phyloP scores from a whole-genome alignment of 1,284 basidiomycete genomes.

The Pterulicium gracile region DNA sequence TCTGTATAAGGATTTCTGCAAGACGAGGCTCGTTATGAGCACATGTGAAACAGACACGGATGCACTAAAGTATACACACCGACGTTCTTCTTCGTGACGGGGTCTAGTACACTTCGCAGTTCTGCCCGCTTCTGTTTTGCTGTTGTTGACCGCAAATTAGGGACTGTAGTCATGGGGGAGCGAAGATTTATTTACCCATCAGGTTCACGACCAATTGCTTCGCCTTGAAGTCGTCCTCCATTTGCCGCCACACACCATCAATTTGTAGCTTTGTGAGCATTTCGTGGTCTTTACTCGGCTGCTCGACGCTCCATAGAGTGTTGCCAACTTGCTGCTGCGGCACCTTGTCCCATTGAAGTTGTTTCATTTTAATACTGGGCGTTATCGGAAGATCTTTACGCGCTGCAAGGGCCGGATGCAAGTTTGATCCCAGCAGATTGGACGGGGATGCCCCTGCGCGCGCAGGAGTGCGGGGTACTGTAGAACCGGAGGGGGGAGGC shows the following conservation, averaged over 20 bases:
- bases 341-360: conserved; percentile 98
- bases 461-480: conserved; percentile 36
- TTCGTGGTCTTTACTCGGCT: conserved; percentile 59
- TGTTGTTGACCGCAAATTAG: conserved; percentile 17
- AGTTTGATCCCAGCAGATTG: conserved; percentile 44
- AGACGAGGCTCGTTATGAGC: conserved; percentile 1
- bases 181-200: conserved; percentile 40
- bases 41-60: conserved; percentile 3
- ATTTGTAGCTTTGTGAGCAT: conserved; percentile 71
- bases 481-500: conserved; percentile 25
- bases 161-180: background rate
- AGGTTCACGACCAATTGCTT: conserved; percentile 86
- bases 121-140: conserved; percentile 77
- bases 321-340: conserved; percentile 74
- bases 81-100: conserved; percentile 84
- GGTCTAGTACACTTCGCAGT: conserved; percentile 82
- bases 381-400: conserved; percentile 84
- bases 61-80: conserved; percentile 38
- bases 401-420: conserved; percentile 41
- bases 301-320: conserved; percentile 76
- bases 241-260: conserved; percentile 89
- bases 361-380: conserved; percentile 91
- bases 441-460: conserved; percentile 31
- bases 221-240: conserved; percentile 98
- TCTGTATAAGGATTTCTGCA: conserved; percentile 82